A percentile compares a stretch with the other conserved stretches of the same genome.
These are phyloP conservation scores for Tilletia caries DNA, from an alignment of 1,284 basidiomycete genomes.

Conservation along the genomic window DNA sequence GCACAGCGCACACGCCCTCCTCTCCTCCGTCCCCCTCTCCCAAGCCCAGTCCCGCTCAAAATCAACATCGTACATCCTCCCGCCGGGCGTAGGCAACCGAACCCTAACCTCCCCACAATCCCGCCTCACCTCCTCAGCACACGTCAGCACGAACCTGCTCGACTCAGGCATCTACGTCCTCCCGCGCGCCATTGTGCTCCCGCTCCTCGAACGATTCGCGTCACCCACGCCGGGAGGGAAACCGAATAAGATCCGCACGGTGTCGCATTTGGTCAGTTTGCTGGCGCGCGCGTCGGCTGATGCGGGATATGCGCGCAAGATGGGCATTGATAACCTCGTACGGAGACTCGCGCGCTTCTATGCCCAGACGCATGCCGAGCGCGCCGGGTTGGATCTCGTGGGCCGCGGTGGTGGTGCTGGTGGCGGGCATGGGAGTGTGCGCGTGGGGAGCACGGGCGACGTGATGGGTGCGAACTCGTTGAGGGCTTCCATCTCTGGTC, in stretches of 20 bases:
- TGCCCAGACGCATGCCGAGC: not conserved
- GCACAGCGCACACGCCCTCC: conserved; percentile 1
- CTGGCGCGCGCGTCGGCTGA: not conserved
- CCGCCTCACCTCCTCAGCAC: not conserved
- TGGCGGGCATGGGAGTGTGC: too few species aligned
- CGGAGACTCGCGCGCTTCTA: not conserved
- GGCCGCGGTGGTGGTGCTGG: not conserved
- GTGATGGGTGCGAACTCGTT: not conserved
- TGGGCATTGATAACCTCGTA: not conserved
- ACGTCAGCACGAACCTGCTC: conserved; percentile 36
- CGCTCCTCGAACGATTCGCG: conserved; percentile 24
- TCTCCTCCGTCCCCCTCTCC: not conserved
- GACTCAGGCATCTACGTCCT: conserved; percentile 49
- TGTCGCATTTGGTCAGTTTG: not conserved
- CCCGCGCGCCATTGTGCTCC: conserved; percentile 33
- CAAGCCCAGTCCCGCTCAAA: not conserved
- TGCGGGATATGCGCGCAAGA: not conserved
- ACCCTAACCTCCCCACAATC: not conserved
- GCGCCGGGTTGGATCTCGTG: not conserved
- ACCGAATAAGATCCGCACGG: conserved; percentile 5
- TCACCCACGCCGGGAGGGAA: not conserved
- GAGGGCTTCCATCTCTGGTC: not conserved
- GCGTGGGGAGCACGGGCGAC: too few species aligned
- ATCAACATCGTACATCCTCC: not conserved
- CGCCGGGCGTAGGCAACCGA: not conserved